These are phyloP conservation scores for Kwoniella shandongensis DNA, from an alignment of 768 basidiomycete genomes.

Conservation along the genomic window DNA sequence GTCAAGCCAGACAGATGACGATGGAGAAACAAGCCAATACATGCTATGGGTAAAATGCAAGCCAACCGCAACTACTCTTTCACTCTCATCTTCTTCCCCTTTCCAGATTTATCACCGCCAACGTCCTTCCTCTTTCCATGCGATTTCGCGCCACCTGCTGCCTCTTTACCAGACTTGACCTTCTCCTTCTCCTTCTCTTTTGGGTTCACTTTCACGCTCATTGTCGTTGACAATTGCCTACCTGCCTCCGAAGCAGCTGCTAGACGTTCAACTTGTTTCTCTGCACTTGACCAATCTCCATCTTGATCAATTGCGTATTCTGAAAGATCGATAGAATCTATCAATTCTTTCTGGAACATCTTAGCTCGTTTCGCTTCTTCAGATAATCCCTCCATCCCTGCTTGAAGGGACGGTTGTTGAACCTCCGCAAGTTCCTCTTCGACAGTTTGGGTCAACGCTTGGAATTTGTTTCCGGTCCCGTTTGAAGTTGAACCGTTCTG, in stretches of 20 bases:
- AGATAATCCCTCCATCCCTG: slow-evolving; percentile 57
- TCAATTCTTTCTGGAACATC: slow-evolving; percentile 74
- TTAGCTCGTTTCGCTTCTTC: slow-evolving; percentile 59
- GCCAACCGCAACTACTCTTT: slow-evolving; percentile 10
- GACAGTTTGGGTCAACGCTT: slow-evolving; percentile 22
- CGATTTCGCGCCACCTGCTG: slow-evolving; percentile 9
- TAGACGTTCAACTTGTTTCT: slow-evolving; percentile 66
- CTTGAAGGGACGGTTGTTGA: too few species aligned
- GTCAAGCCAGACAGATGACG: too few species aligned
- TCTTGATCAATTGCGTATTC: slow-evolving; percentile 75
- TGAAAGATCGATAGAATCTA: slow-evolving; percentile 80
- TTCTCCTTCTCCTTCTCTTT: slow-evolving; percentile 63
- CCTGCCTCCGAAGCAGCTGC: slow-evolving; percentile 50
- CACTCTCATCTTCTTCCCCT: slow-evolving; percentile 35
- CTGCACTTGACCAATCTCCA: slow-evolving; percentile 73
- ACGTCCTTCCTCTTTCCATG: slow-evolving; percentile 28
- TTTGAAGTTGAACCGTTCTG: slow-evolving; percentile 34
- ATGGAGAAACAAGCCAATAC: too few species aligned
- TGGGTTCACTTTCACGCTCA: slow-evolving; percentile 69
- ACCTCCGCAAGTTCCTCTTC: slow-evolving; percentile 27
- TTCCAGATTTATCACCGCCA: slow-evolving; percentile 23
- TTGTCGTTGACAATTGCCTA: slow-evolving; percentile 62
- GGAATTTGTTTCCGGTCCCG: slow-evolving; percentile 19
- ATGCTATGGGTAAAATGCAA: too few species aligned
- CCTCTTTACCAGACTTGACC: slow-evolving; percentile 50